Conservation (phyloP, 75 land plant species). For the Pinus albicaulis region DNA sequence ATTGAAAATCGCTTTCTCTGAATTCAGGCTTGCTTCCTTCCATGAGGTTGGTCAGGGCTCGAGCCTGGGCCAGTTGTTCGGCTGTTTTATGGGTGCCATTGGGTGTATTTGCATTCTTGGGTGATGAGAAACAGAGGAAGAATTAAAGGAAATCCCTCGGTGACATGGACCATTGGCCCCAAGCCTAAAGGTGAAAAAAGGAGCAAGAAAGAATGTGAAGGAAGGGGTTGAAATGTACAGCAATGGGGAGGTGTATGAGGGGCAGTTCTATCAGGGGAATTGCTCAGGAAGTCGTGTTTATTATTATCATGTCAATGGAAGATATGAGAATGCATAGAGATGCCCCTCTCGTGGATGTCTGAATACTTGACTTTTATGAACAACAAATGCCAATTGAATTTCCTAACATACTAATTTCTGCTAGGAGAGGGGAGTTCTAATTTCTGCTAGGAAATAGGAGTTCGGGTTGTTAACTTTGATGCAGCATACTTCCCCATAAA, state of each 20-base stretch:
- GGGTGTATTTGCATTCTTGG: background rate
- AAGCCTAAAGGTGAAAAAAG: conserved; percentile 31
- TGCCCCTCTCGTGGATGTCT: conserved; percentile 6
- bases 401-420: no score
- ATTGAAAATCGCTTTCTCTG: conserved; percentile 18
- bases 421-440: no score
- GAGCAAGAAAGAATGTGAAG: conserved; percentile 17
- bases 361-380: conserved; percentile 1
- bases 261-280: conserved; percentile 34
- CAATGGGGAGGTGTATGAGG: conserved; percentile 89
- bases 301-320: conserved; percentile 40
- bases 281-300: conserved; percentile 43
- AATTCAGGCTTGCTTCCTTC: conserved; percentile 11
- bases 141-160: conserved; percentile 18
- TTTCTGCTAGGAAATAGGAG: background rate
- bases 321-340: conserved; percentile 21
- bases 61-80: conserved; percentile 12
- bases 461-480: conserved; percentile 9
- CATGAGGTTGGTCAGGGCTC: conserved; percentile 1
- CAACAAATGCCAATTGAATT: background rate
- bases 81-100: conserved; percentile 15
- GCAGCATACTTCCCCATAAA: conserved; percentile 2
- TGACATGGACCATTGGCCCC: conserved; percentile 66
- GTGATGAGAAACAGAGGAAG: background rate
- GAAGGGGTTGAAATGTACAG: conserved; percentile 82